Conservation (phyloP, 768 basidiomycete species). For the Suillus sp. region DNA sequence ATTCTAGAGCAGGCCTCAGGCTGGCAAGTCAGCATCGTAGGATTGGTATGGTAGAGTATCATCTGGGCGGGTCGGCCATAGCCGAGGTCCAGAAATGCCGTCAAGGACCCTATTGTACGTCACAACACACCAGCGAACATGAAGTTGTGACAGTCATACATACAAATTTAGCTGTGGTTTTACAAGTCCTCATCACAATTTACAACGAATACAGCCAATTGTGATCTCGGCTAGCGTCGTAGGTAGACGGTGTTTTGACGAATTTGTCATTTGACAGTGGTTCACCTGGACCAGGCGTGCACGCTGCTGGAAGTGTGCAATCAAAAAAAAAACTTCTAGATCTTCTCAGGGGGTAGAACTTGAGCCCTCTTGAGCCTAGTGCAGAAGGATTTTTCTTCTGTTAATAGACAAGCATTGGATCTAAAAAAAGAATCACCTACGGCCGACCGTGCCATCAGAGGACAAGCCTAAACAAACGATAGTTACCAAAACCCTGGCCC, state of each 20-base stretch:
- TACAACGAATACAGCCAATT: conserved; percentile 25
- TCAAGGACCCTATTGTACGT: conserved; percentile 30
- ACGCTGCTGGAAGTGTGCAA: conserved; percentile 3
- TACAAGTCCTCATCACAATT: conserved; percentile 29
- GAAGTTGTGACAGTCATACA: conserved; percentile 24
- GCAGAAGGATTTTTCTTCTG: conserved; percentile 9
- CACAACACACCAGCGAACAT: conserved; percentile 21
- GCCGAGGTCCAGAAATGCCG: conserved; percentile 25
- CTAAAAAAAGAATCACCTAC: conserved; percentile 9
- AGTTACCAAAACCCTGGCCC: conserved; percentile 21
- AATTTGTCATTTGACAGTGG: conserved; percentile 7
- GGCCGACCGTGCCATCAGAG: conserved; percentile 11
- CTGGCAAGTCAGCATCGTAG: not conserved
- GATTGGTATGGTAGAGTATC: not conserved
- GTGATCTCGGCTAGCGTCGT: conserved; percentile 6
- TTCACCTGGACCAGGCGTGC: conserved; percentile 3
- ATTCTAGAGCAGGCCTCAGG: not conserved
- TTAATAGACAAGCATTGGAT: conserved; percentile 1
- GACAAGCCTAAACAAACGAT: conserved; percentile 10
- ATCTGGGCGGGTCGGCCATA: conserved; percentile 10
- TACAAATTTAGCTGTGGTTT: conserved; percentile 31
- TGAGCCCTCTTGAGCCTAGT: conserved; percentile 7
- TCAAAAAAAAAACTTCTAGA: conserved; percentile 6
- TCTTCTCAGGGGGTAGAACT: conserved; percentile 5
- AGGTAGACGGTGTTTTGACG: conserved; percentile 1